Percentiles rank a stretch among this genome's conserved stretches.
Evolutionary conservation across 2,329 filamentous ascomycete species (phyloP).

Genomic region (Ramularia endophylla): DNA sequence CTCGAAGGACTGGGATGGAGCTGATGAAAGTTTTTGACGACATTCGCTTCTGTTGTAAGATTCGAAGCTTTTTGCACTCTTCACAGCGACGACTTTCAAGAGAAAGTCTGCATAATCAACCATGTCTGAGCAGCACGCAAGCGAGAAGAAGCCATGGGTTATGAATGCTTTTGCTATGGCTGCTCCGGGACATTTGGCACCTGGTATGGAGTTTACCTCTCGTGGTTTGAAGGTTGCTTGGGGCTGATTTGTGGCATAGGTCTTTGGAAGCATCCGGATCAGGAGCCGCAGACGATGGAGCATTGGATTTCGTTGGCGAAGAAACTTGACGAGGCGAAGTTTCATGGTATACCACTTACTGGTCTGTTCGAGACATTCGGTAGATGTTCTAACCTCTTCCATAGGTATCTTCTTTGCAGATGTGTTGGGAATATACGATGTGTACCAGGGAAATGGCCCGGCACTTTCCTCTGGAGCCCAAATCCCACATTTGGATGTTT

Average conservation of each 20-base stretch:
- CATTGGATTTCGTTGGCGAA: constrained; percentile 46
- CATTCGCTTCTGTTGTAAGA: too few species aligned
- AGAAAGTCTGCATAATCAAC: too few species aligned
- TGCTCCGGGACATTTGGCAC: constrained; percentile 41
- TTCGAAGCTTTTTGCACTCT: too few species aligned
- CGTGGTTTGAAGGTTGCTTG: too few species aligned
- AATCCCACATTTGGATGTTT: constrained; percentile 59
- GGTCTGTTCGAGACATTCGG: constrained; percentile 45
- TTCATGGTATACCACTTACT: constrained; percentile 48
- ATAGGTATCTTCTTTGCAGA: constrained; percentile 45
- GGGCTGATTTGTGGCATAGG: constrained; percentile 13
- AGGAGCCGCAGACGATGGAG: constrained; percentile 38
- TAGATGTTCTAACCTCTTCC: not conserved
- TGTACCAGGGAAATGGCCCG: constrained; percentile 39
- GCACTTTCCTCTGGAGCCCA: constrained; percentile 58
- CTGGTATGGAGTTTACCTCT: constrained; percentile 26
- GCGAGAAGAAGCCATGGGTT: constrained; percentile 34
- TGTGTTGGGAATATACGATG: constrained; percentile 43
- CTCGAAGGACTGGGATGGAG: too few species aligned
- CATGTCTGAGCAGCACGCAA: constrained; percentile 3
- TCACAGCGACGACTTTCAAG: too few species aligned
- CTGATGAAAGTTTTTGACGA: too few species aligned
- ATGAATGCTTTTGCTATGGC: constrained; percentile 47
- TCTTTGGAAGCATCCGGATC: constrained; percentile 27
- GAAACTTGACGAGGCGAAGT: constrained; percentile 43